Base-by-base conservation (phyloP, 2,329 filamentous ascomycete species). In the Capronia coronata region DNA sequence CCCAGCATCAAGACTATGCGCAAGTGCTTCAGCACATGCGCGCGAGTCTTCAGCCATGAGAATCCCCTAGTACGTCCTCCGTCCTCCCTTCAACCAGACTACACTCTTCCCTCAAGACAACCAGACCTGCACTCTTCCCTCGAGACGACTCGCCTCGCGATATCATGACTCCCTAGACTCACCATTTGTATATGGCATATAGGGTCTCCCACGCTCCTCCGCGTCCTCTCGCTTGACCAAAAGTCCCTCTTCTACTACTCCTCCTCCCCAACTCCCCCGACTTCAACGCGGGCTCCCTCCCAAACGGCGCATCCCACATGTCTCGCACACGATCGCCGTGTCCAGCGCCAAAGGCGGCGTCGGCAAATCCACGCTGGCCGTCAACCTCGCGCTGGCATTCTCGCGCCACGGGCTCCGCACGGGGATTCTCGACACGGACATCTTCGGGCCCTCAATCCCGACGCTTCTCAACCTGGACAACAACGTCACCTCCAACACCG, bases 341-440 rank as follows among this genome's bases (percentile, higher is more conserved):
- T 95, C 89, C 2, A 97, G 90, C 1, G 93, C 93, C 11, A 98
- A 98, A 65, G 93, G 93, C 2, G 93, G 93, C n/a, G 93, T 98
- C 0, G 93, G 93, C 1, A 98, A 98, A 66, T 95, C 88, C 60
- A 98, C 93, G 6, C 82, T 97, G 38, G 84, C 91, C 51, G 85
- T 75, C 25, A 98, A 98, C 62, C 75, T 98, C 19, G 87, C 93
- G 0, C 75, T 98, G 0, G 82, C 90, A 3, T 87, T 95, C 64
- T 89, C 91, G 2, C 81, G 86, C 35, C 80, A 82, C 49, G 91
- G 91, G 13, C 80, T 90, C 56, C 80, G 87, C 48, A 80, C 86
- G 2, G 93, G 93, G 2, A 90, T 98, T 52, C 75, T 98, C 14
- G 93, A 98, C 65, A 89, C 90, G 0, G 93, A 98, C 65, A 94